Evolutionary conservation across 2,329 filamentous ascomycete species (phyloP).

Genomic region (Aquanectria penicillioides): DNA sequence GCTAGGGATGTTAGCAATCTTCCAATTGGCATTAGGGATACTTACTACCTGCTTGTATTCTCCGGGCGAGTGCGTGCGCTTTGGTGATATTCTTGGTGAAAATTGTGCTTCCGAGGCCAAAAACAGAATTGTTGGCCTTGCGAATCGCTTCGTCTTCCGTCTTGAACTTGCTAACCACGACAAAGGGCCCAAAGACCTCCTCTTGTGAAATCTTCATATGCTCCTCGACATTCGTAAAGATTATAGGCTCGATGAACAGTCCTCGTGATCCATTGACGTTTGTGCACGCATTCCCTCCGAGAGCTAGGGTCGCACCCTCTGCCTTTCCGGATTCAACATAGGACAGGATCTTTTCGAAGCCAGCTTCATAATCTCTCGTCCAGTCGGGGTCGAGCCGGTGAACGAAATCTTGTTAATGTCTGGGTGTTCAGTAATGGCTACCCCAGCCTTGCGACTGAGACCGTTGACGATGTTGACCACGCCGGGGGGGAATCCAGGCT

Average conservation of each 20-base stretch:
- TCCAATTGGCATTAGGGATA: not conserved
- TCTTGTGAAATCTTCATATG: not conserved
- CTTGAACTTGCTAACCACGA: not conserved
- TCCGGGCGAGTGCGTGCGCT: not conserved
- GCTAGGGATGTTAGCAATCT: not conserved
- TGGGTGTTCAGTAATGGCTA: slow-evolving; percentile 73
- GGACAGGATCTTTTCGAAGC: slow-evolving; percentile 76
- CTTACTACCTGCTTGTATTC: not conserved
- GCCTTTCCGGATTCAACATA: slow-evolving; percentile 77
- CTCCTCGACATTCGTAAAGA: not conserved
- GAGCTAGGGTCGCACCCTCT: slow-evolving; percentile 39
- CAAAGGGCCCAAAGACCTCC: not conserved
- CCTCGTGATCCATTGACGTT: not conserved
- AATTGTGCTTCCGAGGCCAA: not conserved
- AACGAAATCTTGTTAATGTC: slow-evolving; percentile 82
- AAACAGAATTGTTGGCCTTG: not conserved
- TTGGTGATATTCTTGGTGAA: not conserved
- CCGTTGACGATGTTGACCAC: slow-evolving; percentile 83
- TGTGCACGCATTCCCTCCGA: not conserved
- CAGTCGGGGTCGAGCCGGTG: slow-evolving; percentile 78
- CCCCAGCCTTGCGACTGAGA: slow-evolving; percentile 72
- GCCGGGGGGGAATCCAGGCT: slow-evolving; percentile 81
- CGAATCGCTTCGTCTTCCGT: not conserved
- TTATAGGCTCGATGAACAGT: not conserved
- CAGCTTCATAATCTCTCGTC: slow-evolving; percentile 79